A percentile compares a stretch with the other conserved stretches of the same genome.
Evolutionary conservation across 1,284 basidiomycete genomes (phyloP).

Genomic region (Acaromyces ingoldii): DNA sequence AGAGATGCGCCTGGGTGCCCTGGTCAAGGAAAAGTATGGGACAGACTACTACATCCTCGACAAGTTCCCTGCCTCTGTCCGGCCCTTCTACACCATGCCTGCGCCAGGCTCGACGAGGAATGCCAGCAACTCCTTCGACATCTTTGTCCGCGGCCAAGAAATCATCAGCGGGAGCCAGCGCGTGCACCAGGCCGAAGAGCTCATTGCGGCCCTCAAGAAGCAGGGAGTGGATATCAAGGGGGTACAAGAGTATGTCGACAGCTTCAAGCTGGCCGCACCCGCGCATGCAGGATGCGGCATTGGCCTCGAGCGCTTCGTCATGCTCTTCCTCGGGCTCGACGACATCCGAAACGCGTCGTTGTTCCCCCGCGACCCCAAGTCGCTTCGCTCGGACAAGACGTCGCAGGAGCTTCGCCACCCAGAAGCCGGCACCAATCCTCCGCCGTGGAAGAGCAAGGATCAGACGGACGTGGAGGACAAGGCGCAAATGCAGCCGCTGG

Average conservation of each 20-base stretch:
- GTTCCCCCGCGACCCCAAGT: slow-evolving; percentile 48
- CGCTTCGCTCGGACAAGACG: slow-evolving; percentile 27
- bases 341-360: slow-evolving; percentile 46
- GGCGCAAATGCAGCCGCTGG: slow-evolving; percentile 49
- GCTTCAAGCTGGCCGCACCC: slow-evolving; percentile 46
- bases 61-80: slow-evolving; percentile 63
- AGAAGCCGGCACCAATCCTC: slow-evolving; percentile 41
- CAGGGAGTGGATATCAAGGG: slow-evolving; percentile 34
- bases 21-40: slow-evolving; percentile 86
- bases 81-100: slow-evolving; percentile 75
- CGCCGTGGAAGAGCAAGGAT: slow-evolving; percentile 31
- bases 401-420: slow-evolving; percentile 36
- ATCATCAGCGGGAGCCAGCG: slow-evolving; percentile 51
- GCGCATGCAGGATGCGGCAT: slow-evolving; percentile 50
- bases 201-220: slow-evolving; percentile 36
- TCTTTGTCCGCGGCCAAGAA: slow-evolving; percentile 49
- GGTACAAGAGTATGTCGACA: slow-evolving; percentile 48
- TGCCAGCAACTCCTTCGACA: slow-evolving; percentile 47
- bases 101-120: slow-evolving; percentile 61
- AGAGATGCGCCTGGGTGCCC: slow-evolving; percentile 81
- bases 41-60: slow-evolving; percentile 63
- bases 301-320: slow-evolving; percentile 47
- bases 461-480: too few species aligned
- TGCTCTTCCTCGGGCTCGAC: slow-evolving; percentile 49
- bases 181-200: slow-evolving; percentile 40